Evolutionary conservation across 192 early-diverging fungal species (phyloP), one percentile per base, ranked within the genome.

Genomic region (Nowakowskiella sp.): DNA sequence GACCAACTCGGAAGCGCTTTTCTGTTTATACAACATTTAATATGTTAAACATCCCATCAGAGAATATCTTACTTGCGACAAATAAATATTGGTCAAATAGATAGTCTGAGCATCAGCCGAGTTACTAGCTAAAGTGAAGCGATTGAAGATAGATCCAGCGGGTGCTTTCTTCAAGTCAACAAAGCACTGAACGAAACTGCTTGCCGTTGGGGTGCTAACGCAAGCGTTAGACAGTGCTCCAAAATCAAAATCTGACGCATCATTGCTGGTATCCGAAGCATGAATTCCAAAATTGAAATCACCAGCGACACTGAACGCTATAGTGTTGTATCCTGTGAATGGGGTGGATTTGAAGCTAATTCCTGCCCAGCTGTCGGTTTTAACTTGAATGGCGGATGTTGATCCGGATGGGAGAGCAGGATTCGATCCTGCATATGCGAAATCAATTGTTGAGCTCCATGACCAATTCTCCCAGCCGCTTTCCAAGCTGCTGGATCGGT

Each of bases 381-480:
- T 19, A 13, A 19, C 36, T 19, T 13, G 19, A 19, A 39, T 19
- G 19, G 36, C 36, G 13, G 36, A 13, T 13, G 36, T 13, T 39
- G 13, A 13, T 13, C 13, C 13, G 19, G 36, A 39, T 19, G 36
- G 19, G 13, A 19, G 36, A 19, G 19, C 36, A 19, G 36, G 13
- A 13, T 13, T 13, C 13, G 36, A 19, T 13, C 36, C 36, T 19
- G 36, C 19, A 19, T 39, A 39, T 39, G 13, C 36, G 36, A 39
- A 39, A 13, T 13, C 19, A 19, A 39, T 13, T 19, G 36, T 39
- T 19, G 36, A 13, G 36, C 13, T 13, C 36, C 36, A 39, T 13
- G 36, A 39, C 36, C 36, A 39, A 19, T 39, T 39, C 36, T 39
- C 36, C 36, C 36, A 39, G 13, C 36, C 36, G 36, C 36, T 39